Conservation (phyloP, 169 alveolate genomes). For the Plasmodium gallinaceum region DNA sequence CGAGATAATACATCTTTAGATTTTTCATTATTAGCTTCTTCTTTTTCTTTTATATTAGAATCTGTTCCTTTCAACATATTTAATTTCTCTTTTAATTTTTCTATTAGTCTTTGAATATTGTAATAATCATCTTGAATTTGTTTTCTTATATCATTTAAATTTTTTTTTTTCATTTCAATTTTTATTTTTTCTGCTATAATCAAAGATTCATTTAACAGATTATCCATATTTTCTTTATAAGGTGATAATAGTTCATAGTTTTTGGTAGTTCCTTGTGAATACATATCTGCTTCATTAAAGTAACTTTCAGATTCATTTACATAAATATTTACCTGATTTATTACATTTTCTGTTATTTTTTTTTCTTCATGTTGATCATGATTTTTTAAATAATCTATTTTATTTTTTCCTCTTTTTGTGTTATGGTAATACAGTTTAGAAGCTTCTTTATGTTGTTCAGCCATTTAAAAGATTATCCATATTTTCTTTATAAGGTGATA, state of each 20-base stretch:
- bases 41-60: not conserved
- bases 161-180: not conserved
- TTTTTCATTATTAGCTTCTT: not conserved
- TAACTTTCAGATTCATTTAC: not conserved
- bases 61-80: no score
- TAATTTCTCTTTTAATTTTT: no score
- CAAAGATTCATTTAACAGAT: not conserved
- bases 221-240: not conserved
- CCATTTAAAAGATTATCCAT: not conserved
- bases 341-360: not conserved
- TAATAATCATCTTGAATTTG: not conserved
- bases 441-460: not conserved
- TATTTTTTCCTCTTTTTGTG: not conserved
- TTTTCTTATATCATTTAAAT: not conserved
- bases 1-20: not conserved
- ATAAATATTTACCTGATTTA: not conserved
- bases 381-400: conserved; percentile 6
- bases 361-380: not conserved
- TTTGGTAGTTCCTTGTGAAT: not conserved
- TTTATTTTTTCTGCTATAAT: not conserved
- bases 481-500: not conserved
- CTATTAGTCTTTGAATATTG: no score
- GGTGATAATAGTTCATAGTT: not conserved
- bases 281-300: not conserved
- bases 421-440: not conserved